These are phyloP conservation scores for Termitomyces sp. DNA, from an alignment of 768 basidiomycete genomes.

Conservation along the genomic window DNA sequence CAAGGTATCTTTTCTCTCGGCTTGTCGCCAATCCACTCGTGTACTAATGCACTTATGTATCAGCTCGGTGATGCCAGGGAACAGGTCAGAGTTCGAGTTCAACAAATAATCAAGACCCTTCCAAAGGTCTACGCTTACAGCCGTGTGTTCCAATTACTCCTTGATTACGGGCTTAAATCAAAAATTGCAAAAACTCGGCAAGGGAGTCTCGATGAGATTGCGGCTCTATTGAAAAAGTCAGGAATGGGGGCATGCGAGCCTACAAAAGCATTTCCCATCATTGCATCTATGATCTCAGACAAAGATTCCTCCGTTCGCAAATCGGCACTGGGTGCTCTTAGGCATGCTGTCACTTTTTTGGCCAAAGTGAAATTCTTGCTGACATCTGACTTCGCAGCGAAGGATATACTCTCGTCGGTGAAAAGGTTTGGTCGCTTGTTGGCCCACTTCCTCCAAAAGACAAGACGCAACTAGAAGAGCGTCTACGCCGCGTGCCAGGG, in stretches of 20 bases:
- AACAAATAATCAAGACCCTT: constrained; percentile 77
- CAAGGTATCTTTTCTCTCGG: constrained; percentile 51
- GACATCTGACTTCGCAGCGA: constrained; percentile 43
- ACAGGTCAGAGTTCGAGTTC: constrained; percentile 70
- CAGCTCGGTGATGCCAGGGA: constrained; percentile 94
- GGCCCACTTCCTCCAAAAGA: constrained; percentile 78
- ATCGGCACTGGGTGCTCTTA: constrained; percentile 75
- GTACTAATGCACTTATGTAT: constrained; percentile 1
- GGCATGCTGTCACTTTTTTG: constrained; percentile 36
- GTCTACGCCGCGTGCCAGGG: constrained; percentile 75
- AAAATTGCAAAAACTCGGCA: constrained; percentile 92
- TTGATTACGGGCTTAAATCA: constrained; percentile 84
- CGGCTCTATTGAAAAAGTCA: constrained; percentile 68
- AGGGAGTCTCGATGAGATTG: constrained; percentile 80
- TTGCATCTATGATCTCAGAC: constrained; percentile 80
- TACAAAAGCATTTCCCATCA: constrained; percentile 66
- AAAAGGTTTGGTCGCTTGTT: constrained; percentile 78
- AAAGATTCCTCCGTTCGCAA: constrained; percentile 87
- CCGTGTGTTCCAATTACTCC: constrained; percentile 79
- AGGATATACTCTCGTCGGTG: constrained; percentile 76
- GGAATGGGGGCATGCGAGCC: constrained; percentile 82
- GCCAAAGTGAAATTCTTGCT: neutral
- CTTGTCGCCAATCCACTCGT: neutral
- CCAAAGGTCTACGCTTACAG: constrained; percentile 93
- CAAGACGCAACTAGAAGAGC: constrained; percentile 88